phyloP scores from a whole-genome alignment of 192 early-diverging fungal genomes.

The Gigaspora rosea region DNA sequence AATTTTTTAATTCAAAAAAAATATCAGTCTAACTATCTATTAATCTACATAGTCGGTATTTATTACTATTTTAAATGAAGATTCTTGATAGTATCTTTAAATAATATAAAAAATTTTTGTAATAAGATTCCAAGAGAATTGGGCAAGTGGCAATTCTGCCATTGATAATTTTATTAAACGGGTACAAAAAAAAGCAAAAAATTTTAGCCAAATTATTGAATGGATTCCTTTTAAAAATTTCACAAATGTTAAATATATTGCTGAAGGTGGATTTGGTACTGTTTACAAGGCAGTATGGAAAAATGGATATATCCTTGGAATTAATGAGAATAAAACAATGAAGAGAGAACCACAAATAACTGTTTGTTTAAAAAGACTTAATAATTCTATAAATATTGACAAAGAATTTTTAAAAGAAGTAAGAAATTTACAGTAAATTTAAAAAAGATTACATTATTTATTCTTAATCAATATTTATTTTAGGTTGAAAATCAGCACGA shows the following conservation, averaged over 20 bases:
- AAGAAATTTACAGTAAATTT: neutral
- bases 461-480: too few relatives aligned
- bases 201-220: neutral
- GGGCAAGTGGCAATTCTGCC: neutral
- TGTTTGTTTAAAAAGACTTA: neutral
- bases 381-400: neutral
- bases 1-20: too few relatives aligned
- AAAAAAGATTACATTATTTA: too few relatives aligned
- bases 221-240: slow-evolving; percentile 3
- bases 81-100: too few relatives aligned
- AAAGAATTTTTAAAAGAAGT: neutral
- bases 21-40: too few relatives aligned
- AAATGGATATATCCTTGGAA: neutral
- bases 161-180: neutral
- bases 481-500: too few relatives aligned
- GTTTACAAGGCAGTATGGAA: neutral
- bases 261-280: slow-evolving; percentile 1
- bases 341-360: neutral
- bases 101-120: too few relatives aligned
- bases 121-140: neutral
- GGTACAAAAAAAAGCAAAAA: neutral
- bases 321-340: neutral
- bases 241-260: neutral
- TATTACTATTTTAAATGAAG: too few relatives aligned
- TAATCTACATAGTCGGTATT: too few relatives aligned